phyloP scores from a whole-genome alignment of 805 yeast genomes.

The Clavispora santaluciae region DNA sequence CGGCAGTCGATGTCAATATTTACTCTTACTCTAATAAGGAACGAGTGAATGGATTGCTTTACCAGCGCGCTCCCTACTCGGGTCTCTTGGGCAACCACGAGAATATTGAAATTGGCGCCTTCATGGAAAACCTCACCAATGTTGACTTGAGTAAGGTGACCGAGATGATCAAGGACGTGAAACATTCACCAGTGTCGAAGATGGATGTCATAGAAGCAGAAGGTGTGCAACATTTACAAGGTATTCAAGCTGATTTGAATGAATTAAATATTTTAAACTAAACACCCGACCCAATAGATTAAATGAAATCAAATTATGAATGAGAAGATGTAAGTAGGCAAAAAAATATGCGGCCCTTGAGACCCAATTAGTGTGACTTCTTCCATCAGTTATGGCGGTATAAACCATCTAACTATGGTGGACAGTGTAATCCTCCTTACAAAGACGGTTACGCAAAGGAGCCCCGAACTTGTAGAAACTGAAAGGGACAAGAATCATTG shows the following conservation, averaged over 20 bases:
- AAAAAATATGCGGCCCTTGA: too few species aligned
- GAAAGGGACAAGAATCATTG: constrained; percentile 71
- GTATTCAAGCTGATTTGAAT: background rate
- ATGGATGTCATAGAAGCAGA: background rate
- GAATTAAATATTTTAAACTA: background rate
- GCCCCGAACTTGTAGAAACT: constrained; percentile 67
- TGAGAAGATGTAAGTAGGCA: too few species aligned
- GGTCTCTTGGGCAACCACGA: constrained; percentile 76
- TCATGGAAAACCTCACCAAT: constrained; percentile 54
- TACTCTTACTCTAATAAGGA: constrained; percentile 69
- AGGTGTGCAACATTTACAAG: constrained; percentile 1
- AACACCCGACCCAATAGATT: background rate
- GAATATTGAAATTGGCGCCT: constrained; percentile 78
- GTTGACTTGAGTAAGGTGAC: constrained; percentile 48
- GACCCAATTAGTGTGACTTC: background rate
- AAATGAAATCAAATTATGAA: background rate
- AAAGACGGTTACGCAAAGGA: constrained; percentile 54
- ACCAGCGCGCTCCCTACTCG: constrained; percentile 22
- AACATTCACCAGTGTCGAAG: constrained; percentile 36
- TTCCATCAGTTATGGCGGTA: background rate
- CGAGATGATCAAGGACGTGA: constrained; percentile 42
- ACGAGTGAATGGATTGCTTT: constrained; percentile 33
- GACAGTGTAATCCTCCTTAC: constrained; percentile 56
- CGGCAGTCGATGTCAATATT: constrained; percentile 92
- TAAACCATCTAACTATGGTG: background rate